These are phyloP conservation scores for Wickerhamiella dianesei DNA, from an alignment of 805 yeast species.

Conservation along the genomic window DNA sequence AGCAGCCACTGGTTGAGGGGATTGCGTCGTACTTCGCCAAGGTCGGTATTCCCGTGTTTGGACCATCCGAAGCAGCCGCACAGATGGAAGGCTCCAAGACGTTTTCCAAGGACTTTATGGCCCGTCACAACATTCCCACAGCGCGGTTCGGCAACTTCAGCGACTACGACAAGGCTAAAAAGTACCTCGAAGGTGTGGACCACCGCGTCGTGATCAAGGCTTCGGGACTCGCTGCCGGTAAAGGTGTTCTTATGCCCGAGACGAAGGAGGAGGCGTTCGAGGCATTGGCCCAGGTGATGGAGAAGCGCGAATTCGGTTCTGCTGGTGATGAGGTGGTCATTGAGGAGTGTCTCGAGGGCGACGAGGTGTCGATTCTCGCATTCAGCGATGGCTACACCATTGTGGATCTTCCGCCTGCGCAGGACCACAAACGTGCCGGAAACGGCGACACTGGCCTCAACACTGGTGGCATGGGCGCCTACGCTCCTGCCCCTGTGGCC, in stretches of 20 bases:
- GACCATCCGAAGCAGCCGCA: slow-evolving; percentile 88
- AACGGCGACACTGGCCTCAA: slow-evolving; percentile 89
- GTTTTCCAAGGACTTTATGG: slow-evolving; percentile 88
- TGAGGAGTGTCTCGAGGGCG: slow-evolving; percentile 94
- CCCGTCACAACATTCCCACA: slow-evolving; percentile 81
- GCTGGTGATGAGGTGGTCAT: slow-evolving; percentile 94
- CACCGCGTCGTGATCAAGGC: slow-evolving; percentile 88
- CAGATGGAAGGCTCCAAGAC: slow-evolving; percentile 94
- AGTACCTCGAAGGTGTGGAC: slow-evolving; percentile 49
- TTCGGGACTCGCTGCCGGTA: slow-evolving; percentile 96
- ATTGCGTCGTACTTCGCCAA: slow-evolving; percentile 55
- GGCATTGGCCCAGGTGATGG: slow-evolving; percentile 82
- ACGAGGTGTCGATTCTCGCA: slow-evolving; percentile 86
- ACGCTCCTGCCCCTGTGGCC: slow-evolving; percentile 95
- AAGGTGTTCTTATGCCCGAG: slow-evolving; percentile 90
- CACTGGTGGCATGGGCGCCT: slow-evolving; percentile 99
- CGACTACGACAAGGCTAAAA: slow-evolving; percentile 58
- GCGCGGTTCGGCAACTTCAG: slow-evolving; percentile 80
- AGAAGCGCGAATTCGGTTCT: slow-evolving; percentile 70
- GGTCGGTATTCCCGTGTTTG: slow-evolving; percentile 91
- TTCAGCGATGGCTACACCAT: slow-evolving; percentile 87
- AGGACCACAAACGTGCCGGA: slow-evolving; percentile 92
- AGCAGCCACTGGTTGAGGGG: slow-evolving; percentile 95
- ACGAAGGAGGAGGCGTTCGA: slow-evolving; percentile 69
- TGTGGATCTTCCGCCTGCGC: slow-evolving; percentile 89